Evolutionary conservation across 129 eudicot genomes (phyloP).

Genomic region (Cynara cardunculus): DNA sequence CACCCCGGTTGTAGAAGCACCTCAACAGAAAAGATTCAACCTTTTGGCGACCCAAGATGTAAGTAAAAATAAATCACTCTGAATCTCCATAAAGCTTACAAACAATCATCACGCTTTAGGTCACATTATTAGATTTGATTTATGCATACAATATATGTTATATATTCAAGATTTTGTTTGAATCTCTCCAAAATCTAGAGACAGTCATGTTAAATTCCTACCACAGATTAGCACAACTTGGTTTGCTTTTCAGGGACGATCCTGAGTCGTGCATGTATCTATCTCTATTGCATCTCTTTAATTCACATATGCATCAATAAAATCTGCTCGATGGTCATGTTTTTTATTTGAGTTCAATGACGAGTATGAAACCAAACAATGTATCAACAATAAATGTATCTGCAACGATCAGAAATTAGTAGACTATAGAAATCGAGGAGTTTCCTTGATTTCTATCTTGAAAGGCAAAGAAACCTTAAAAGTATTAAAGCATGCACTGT

Average conservation of each 20-base stretch:
- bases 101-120: background rate
- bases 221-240: no score
- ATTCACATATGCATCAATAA: background rate
- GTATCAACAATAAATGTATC: background rate
- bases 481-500: background rate
- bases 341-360: background rate
- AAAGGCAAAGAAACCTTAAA: background rate
- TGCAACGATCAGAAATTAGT: background rate
- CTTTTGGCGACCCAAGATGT: constrained; percentile 67
- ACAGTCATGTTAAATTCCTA: background rate
- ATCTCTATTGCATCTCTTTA: background rate
- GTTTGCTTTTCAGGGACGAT: no score
- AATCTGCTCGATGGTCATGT: background rate
- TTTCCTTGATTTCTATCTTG: background rate
- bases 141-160: background rate
- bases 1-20: constrained; percentile 30
- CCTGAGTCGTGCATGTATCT: no score
- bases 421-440: background rate
- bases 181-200: background rate
- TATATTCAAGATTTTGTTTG: background rate
- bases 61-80: constrained; percentile 18
- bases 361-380: background rate
- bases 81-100: background rate
- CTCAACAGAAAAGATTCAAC: constrained; percentile 63
- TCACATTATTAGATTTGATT: background rate